Base-by-base conservation (phyloP, 106 monocot genomes). In the Dendrobium nobile region DNA sequence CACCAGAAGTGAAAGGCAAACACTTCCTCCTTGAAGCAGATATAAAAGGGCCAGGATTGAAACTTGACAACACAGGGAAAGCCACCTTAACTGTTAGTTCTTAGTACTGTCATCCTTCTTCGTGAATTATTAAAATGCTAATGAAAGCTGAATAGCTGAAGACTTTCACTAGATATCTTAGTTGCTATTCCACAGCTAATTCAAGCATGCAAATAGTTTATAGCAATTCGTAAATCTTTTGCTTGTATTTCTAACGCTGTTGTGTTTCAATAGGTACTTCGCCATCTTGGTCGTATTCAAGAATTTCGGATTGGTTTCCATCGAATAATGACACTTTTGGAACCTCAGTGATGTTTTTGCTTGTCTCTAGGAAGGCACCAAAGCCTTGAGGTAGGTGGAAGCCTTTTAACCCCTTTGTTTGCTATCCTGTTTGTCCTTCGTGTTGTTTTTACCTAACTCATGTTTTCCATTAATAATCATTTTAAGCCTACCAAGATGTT, bases 11-110 rank as follows among this genome's bases (percentile, higher is more conserved):
- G 24, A 98, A 91, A 84, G 94, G 92, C 54, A 98, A 92, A 76
- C 82, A 88, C 27, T 98, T 98, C 85, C 82, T 94, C 74, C 89
- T 98, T 54, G 94, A 98, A 87, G 77, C 87, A 68, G 94, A 98
- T 84, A 91, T 98, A n/a, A 98, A 91, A 90, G 97, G 97, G 31
- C 94, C 97, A n/a, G 90, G 92, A 70, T 67, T 92, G 75, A 98
- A 98, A 79, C 90, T 94, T 79, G 94, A 94, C 81, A 92, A 94
- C 47, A 94, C 97, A 18, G 97, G 97, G 47, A 98, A 94, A 83
- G 90, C 96, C 64, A 94, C 88, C 67, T 77, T 97, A 31, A 94
- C 90, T 45, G 96, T 97, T 51, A 88, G 93, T 87, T 72, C 19
- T 97, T 43, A 88, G 91, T 87, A 72, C 26, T 79, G 74, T 15